These are phyloP conservation scores for Citrullus colocynthis DNA, from an alignment of 306 rosid species.

Conservation along the genomic window DNA sequence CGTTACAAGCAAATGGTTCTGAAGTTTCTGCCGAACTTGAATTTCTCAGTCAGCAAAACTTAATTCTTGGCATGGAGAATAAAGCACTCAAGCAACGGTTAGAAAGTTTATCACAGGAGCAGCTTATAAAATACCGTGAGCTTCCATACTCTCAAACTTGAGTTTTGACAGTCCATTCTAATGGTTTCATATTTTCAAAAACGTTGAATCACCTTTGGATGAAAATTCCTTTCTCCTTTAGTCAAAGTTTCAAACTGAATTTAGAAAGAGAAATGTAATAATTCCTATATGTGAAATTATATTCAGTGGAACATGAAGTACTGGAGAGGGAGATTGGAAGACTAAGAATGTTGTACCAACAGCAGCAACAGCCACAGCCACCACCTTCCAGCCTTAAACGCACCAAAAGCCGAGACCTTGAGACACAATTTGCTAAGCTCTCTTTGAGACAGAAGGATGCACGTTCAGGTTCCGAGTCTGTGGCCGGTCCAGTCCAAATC, in stretches of 20 bases:
- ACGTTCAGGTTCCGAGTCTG: slow-evolving; percentile 59
- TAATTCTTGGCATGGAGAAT: slow-evolving; percentile 67
- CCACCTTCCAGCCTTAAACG: slow-evolving; percentile 74
- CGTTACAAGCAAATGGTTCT: slow-evolving; percentile 58
- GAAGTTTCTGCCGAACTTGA: slow-evolving; percentile 64
- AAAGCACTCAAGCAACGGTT: slow-evolving; percentile 61
- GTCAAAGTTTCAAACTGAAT: neutral
- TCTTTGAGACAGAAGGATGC: slow-evolving; percentile 75
- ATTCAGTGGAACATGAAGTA: slow-evolving; percentile 44
- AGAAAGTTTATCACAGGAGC: slow-evolving; percentile 58
- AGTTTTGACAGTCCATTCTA: neutral
- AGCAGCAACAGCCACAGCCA: slow-evolving; percentile 13
- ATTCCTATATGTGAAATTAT: neutral
- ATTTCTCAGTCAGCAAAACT: slow-evolving; percentile 58
- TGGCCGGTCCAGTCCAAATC: slow-evolving; percentile 54
- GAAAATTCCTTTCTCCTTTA: neutral
- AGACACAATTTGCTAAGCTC: slow-evolving; percentile 75
- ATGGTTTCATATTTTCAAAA: neutral
- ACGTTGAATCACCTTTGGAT: neutral
- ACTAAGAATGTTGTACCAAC: slow-evolving; percentile 20
- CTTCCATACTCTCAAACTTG: slow-evolving; percentile 7
- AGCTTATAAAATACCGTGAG: slow-evolving; percentile 62
- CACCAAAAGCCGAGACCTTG: slow-evolving; percentile 82
- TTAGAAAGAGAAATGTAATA: neutral
- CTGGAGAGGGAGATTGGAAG: slow-evolving; percentile 35